Conservation (phyloP, 2,329 filamentous ascomycete genomes). For the Colletotrichum orbiculare region DNA sequence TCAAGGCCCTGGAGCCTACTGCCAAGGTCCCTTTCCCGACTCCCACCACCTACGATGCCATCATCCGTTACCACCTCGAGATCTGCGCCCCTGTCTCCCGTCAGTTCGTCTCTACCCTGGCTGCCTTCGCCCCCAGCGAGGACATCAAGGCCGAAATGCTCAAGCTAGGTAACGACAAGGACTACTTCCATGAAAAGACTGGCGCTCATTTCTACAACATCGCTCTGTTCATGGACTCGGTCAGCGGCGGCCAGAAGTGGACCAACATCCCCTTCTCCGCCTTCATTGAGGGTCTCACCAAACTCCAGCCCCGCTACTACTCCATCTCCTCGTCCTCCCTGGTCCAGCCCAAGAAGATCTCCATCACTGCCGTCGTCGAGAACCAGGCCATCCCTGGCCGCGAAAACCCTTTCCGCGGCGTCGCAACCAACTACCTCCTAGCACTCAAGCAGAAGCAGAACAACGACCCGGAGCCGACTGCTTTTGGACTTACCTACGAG, state of each 20-base stretch:
- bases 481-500: conserved; percentile 86
- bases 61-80: conserved; percentile 95
- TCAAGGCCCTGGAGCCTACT: conserved; percentile 93
- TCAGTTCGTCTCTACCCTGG: conserved; percentile 89
- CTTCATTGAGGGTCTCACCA: conserved; percentile 91
- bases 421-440: conserved; percentile 95
- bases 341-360: conserved; percentile 93
- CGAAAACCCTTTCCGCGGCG: conserved; percentile 84
- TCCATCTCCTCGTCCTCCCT: conserved; percentile 97
- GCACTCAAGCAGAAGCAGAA: conserved; percentile 98
- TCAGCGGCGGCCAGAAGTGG: conserved; percentile 82
- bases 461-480: conserved; percentile 82
- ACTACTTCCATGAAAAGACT: conserved; percentile 92
- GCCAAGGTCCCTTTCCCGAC: conserved; percentile 98
- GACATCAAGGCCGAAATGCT: conserved; percentile 87
- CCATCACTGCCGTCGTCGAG: conserved; percentile 95
- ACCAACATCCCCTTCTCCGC: conserved; percentile 90
- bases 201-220: conserved; percentile 88
- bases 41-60: conserved; percentile 95
- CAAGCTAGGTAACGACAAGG: conserved; percentile 91
- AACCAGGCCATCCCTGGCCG: conserved; percentile 81
- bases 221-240: conserved; percentile 80
- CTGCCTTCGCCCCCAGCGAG: conserved; percentile 90
- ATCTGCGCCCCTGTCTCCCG: conserved; percentile 95
- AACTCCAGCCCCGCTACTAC: conserved; percentile 98